phyloP scores from a whole-genome alignment of 2,329 filamentous ascomycete genomes.

The Penicillium freii region DNA sequence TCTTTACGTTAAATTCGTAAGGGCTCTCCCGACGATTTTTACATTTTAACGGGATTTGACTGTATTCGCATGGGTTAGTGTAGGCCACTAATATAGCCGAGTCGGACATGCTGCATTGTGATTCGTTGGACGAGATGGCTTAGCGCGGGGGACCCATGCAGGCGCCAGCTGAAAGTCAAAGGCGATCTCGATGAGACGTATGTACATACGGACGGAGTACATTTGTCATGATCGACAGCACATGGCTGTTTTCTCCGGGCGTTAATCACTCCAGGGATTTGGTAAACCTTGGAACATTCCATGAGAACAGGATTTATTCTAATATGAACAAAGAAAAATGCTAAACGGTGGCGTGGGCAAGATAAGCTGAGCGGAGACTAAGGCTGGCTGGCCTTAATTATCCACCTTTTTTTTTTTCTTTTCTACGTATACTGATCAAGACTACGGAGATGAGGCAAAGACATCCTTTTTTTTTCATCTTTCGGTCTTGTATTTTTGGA shows the following conservation, averaged over 20 bases:
- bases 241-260: neutral
- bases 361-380: neutral
- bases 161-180: slow-evolving; percentile 15
- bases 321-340: neutral
- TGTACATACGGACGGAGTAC: neutral
- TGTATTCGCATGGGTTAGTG: neutral
- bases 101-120: slow-evolving; percentile 2
- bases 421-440: too few relatives aligned
- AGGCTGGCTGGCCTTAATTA: slow-evolving; percentile 5
- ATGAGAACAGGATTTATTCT: too few relatives aligned
- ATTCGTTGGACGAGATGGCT: slow-evolving; percentile 11
- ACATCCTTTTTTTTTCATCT: neutral
- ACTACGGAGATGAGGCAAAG: neutral
- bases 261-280: neutral
- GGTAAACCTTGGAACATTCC: neutral
- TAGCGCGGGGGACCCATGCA: slow-evolving; percentile 14
- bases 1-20: too few relatives aligned
- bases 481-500: neutral
- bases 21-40: too few relatives aligned
- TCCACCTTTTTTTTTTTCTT: neutral
- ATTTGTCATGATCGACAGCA: slow-evolving; percentile 12
- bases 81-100: slow-evolving; percentile 16
- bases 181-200: slow-evolving; percentile 3
- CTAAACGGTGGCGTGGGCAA: neutral
- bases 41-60: too few relatives aligned